Evolutionary conservation across 495 filamentous ascomycete genomes (phyloP).

Genomic region (Lentithecium fluviatile): DNA sequence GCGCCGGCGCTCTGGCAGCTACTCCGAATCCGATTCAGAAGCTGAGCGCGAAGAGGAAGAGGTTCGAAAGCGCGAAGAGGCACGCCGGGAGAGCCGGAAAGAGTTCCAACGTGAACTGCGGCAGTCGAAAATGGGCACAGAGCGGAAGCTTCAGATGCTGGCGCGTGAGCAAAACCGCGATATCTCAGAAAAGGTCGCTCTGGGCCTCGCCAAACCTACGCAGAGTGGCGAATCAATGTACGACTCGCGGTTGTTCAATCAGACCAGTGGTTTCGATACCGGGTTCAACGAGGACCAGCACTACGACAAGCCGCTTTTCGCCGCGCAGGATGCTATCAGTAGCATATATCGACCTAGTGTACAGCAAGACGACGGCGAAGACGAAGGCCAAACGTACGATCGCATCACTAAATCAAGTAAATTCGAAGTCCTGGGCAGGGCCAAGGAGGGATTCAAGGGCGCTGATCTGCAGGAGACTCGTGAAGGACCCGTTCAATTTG

Average conservation of each 20-base stretch:
- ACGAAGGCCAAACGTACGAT: slow-evolving; percentile 77
- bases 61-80: slow-evolving; percentile 68
- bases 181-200: slow-evolving; percentile 94
- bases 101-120: slow-evolving; percentile 87
- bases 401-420: slow-evolving; percentile 78
- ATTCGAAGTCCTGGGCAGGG: slow-evolving; percentile 85
- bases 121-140: slow-evolving; percentile 93
- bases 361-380: slow-evolving; percentile 75
- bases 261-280: slow-evolving; percentile 78
- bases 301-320: slow-evolving; percentile 97
- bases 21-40: slow-evolving; percentile 34
- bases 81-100: slow-evolving; percentile 69
- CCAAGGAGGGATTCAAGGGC: slow-evolving; percentile 84
- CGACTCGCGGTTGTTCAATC: slow-evolving; percentile 94
- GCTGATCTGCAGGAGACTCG: slow-evolving; percentile 54
- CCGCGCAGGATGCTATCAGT: slow-evolving; percentile 91
- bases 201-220: slow-evolving; percentile 93
- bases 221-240: slow-evolving; percentile 89
- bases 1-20: slow-evolving; percentile 23
- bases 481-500: slow-evolving; percentile 95
- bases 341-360: slow-evolving; percentile 85
- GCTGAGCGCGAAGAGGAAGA: slow-evolving; percentile 64
- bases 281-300: slow-evolving; percentile 98
- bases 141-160: slow-evolving; percentile 84
- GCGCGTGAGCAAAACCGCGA: slow-evolving; percentile 95